Percentiles rank a stretch among this genome's conserved stretches.
Conservation (phyloP, 2,329 filamentous ascomycete species). For the Exophiala phaeomuriformis region DNA sequence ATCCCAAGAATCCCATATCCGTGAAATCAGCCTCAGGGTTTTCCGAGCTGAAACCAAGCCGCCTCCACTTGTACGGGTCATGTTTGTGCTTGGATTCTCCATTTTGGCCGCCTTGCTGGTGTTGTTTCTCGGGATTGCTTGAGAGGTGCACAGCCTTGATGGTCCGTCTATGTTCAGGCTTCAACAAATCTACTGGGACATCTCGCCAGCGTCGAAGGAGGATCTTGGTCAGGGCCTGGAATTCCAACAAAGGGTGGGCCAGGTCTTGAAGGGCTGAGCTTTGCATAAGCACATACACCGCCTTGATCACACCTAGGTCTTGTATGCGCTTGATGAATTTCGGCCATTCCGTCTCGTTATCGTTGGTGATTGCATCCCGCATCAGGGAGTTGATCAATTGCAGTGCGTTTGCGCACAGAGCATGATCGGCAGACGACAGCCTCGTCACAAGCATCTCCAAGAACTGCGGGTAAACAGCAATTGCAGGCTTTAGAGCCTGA, state of each 20-base stretch:
- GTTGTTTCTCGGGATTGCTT: constrained; percentile 61
- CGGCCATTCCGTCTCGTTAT: constrained; percentile 77
- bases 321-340: constrained; percentile 91
- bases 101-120: constrained; percentile 32
- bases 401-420: constrained; percentile 87
- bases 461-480: constrained; percentile 87
- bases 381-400: constrained; percentile 95
- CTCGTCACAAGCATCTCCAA: constrained; percentile 89
- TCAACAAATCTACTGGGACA: constrained; percentile 74
- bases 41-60: constrained; percentile 85
- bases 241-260: constrained; percentile 82
- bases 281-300: constrained; percentile 89
- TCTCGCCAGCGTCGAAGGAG: constrained; percentile 82
- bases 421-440: constrained; percentile 88
- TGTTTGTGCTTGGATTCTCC: constrained; percentile 52
- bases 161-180: constrained; percentile 77
- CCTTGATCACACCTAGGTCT: constrained; percentile 85
- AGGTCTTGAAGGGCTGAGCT: constrained; percentile 85
- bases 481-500: constrained; percentile 80
- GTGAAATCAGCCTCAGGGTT: constrained; percentile 81
- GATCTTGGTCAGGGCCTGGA: constrained; percentile 84
- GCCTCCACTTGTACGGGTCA: constrained; percentile 85
- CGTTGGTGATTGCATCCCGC: constrained; percentile 76
- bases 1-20: constrained; percentile 76
- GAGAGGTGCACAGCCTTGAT: constrained; percentile 79